Conservation (phyloP, 2,329 filamentous ascomycete genomes). For the Endothia cerciana region DNA sequence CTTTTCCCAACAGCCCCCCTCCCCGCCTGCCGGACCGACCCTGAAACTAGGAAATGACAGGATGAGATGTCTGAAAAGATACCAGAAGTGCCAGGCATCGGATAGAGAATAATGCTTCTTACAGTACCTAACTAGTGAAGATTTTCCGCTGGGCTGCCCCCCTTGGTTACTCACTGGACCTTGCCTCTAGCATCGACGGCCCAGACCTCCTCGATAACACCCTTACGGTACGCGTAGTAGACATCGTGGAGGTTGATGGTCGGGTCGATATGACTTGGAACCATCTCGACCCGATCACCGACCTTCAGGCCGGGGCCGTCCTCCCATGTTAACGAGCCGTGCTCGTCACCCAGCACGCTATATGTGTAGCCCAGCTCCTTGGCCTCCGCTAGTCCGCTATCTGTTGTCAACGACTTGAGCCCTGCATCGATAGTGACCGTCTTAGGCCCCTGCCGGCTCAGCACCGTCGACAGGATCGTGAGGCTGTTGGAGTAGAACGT, state of each 20-base stretch:
- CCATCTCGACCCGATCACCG: constrained; percentile 54
- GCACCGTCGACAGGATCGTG: constrained; percentile 51
- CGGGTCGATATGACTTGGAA: constrained; percentile 59
- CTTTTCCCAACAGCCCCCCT: background rate
- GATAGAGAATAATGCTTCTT: background rate
- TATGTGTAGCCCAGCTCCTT: constrained; percentile 48
- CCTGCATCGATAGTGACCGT: constrained; percentile 53
- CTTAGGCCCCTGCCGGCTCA: constrained; percentile 50
- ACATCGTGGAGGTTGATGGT: constrained; percentile 57
- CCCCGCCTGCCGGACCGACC: background rate
- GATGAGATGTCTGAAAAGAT: background rate
- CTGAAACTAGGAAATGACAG: background rate
- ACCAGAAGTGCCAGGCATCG: background rate
- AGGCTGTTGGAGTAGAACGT: constrained; percentile 52
- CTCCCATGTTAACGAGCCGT: constrained; percentile 51
- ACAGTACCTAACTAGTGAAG: background rate
- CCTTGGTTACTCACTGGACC: constrained; percentile 45
- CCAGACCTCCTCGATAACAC: constrained; percentile 56
- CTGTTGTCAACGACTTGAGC: constrained; percentile 54
- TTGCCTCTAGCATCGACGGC: constrained; percentile 53
- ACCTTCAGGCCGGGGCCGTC: constrained; percentile 43
- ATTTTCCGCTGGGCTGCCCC: background rate
- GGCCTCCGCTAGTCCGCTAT: constrained; percentile 55
- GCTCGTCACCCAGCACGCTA: constrained; percentile 52
- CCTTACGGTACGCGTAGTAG: constrained; percentile 53